A percentile compares a stretch with the other conserved stretches of the same genome.
Evolutionary conservation across 164 flowering plant genomes (phyloP).

Genomic region (Piper betle): DNA sequence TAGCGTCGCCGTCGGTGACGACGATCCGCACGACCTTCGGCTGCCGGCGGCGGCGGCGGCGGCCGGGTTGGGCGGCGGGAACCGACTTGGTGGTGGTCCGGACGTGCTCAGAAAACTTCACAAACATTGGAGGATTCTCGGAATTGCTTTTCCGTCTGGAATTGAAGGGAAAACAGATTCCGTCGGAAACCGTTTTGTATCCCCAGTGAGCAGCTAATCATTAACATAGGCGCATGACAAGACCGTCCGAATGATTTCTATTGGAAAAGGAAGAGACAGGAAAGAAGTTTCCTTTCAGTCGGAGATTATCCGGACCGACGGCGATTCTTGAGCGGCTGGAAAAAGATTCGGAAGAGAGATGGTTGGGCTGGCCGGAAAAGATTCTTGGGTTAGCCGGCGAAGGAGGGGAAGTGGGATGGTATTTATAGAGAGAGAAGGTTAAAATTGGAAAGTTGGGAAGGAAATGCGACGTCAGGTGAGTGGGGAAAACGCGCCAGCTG

Average conservation of each 20-base stretch:
- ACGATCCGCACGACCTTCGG: slow-evolving; percentile 21
- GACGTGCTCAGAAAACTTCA: slow-evolving; percentile 31
- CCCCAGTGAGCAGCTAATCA: neutral
- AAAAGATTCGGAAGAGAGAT: neutral
- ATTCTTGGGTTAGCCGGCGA: too few relatives aligned
- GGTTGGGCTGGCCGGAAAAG: neutral
- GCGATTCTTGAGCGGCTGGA: neutral
- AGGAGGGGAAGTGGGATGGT: neutral
- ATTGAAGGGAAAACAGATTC: neutral
- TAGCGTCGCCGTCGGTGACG: slow-evolving; percentile 40
- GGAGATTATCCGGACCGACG: too few relatives aligned
- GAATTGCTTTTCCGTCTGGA: neutral
- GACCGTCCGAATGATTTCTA: neutral
- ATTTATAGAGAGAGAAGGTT: neutral
- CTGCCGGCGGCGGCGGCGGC: slow-evolving; percentile 1
- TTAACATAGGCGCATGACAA: neutral
- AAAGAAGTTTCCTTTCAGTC: too few relatives aligned
- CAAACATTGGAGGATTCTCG: neutral
- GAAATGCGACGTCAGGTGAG: neutral
- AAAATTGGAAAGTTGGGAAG: neutral
- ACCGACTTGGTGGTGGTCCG: slow-evolving; percentile 16
- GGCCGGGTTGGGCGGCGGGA: slow-evolving; percentile 6
- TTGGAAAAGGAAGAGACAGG: too few relatives aligned
- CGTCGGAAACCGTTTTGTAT: too few relatives aligned
- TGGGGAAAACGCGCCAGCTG: neutral